These are phyloP conservation scores for Kazachstania kunashirensis DNA, from an alignment of 805 yeast genomes.

Conservation along the genomic window DNA sequence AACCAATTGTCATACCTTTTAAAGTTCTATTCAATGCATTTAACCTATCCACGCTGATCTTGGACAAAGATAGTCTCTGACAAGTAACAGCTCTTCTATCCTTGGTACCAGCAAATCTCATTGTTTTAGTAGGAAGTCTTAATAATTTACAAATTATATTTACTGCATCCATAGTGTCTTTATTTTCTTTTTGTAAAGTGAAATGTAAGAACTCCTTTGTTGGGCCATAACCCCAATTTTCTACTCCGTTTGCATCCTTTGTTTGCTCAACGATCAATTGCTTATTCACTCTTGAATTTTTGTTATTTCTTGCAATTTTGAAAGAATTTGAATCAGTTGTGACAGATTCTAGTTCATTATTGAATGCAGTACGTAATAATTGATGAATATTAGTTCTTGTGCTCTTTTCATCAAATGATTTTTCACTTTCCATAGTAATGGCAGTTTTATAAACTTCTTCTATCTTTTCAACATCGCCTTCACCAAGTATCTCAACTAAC, in stretches of 20 bases:
- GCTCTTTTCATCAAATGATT: slow-evolving; percentile 54
- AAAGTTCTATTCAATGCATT: slow-evolving; percentile 66
- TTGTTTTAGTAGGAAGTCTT: slow-evolving; percentile 57
- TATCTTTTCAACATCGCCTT: slow-evolving; percentile 47
- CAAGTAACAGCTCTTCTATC: slow-evolving; percentile 95
- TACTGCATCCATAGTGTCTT: slow-evolving; percentile 95
- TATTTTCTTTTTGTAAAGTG: slow-evolving; percentile 82
- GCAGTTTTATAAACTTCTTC: slow-evolving; percentile 47
- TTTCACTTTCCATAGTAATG: slow-evolving; percentile 46
- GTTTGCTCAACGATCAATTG: slow-evolving; percentile 30
- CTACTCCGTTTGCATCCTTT: slow-evolving; percentile 39
- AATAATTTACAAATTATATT: slow-evolving; percentile 61
- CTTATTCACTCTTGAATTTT: slow-evolving; percentile 32
- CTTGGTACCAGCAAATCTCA: slow-evolving; percentile 89
- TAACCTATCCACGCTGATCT: slow-evolving; percentile 64
- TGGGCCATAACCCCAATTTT: slow-evolving; percentile 68
- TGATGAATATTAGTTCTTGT: slow-evolving; percentile 74
- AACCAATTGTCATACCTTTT: slow-evolving; percentile 71
- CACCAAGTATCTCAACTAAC: slow-evolving; percentile 49
- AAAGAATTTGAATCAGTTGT: slow-evolving; percentile 64
- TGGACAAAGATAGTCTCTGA: slow-evolving; percentile 63
- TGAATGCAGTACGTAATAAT: slow-evolving; percentile 61
- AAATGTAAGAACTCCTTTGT: slow-evolving; percentile 61
- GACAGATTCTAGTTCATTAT: slow-evolving; percentile 64
- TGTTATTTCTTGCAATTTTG: slow-evolving; percentile 46